Base-by-base conservation (phyloP, 1,284 basidiomycete genomes). In the Fomes fomentarius region DNA sequence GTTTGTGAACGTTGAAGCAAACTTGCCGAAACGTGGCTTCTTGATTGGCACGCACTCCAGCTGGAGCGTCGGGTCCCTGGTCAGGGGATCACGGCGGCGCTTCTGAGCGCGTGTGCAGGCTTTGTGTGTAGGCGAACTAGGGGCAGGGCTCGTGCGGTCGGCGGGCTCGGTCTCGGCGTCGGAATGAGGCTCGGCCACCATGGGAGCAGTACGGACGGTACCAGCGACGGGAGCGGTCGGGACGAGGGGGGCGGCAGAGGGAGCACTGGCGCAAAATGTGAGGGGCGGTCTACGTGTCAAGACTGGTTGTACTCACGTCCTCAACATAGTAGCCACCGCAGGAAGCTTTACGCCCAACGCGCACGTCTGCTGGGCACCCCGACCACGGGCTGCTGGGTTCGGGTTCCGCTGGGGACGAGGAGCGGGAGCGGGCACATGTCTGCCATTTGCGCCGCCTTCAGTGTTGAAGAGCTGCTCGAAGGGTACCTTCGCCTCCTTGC, bases 141-240 rank as follows among this genome's bases (percentile, higher is more conserved):
- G 49, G n/a, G 54, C 44, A 15, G 44, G 51, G 28, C 51, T 52
- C 6, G 51, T 47, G 12, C 15, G 44, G 11, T 51, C 49, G 15
- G 8, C 38, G 21, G 21, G 21, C 8, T 14, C n/a, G 4, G 34
- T 17, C 8, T n/a, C 5, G 11, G 21, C 19, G 21, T 12, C 4
- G 28, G 28, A 12, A 6, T 30, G 28, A 48, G n/a, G 45, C 50
- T 51, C 15, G 53, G 46, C 9, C 46, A 24, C n/a, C 33, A 37
- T 15, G n/a, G n/a, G n/a, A n/a, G n/a, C n/a, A n/a, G n/a, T n/a
- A n/a, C n/a, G n/a, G n/a, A n/a, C n/a, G n/a, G n/a, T n/a, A n/a
- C n/a, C n/a, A n/a, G n/a, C n/a, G n/a, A n/a, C n/a, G n/a, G n/a
- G n/a, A n/a, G n/a, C n/a, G n/a, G n/a, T n/a, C n/a, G n/a, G n/a